Evolutionary conservation across 345 rosid genomes (phyloP).

Genomic region (Cochlearia excelsa): DNA sequence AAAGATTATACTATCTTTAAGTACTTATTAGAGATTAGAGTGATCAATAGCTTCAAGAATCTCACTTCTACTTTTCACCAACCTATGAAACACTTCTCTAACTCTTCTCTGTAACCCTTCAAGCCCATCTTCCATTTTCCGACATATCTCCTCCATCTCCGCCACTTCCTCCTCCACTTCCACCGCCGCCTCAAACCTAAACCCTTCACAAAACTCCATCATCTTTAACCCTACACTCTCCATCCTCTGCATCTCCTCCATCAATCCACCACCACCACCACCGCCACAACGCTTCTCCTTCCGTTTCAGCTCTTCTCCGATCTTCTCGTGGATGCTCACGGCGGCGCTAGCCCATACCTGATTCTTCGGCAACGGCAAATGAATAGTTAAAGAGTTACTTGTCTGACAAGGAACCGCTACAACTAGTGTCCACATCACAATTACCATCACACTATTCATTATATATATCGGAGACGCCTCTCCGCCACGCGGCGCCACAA

Average conservation of each 20-base stretch:
- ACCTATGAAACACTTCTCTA: slow-evolving; percentile 82
- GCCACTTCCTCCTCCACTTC: slow-evolving; percentile 43
- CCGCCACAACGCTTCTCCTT: slow-evolving; percentile 69
- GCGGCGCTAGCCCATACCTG: slow-evolving; percentile 68
- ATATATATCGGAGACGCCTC: slow-evolving; percentile 56
- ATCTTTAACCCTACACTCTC: slow-evolving; percentile 60
- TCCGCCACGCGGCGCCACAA: slow-evolving; percentile 67
- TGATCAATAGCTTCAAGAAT: slow-evolving; percentile 57
- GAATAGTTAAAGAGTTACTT: slow-evolving; percentile 47
- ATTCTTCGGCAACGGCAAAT: slow-evolving; percentile 69
- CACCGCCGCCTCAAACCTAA: slow-evolving; percentile 61
- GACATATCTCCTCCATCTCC: slow-evolving; percentile 59
- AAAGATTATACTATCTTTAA: too few species aligned
- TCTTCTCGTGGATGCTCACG: slow-evolving; percentile 60
- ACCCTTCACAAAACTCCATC: slow-evolving; percentile 59
- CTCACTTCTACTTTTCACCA: slow-evolving; percentile 76
- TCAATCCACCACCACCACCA: slow-evolving; percentile 53
- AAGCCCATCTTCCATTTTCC: slow-evolving; percentile 74
- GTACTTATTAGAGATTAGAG: too few species aligned
- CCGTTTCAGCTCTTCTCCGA: slow-evolving; percentile 87
- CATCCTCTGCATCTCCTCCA: slow-evolving; percentile 79
- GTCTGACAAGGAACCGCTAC: slow-evolving; percentile 88
- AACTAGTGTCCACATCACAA: slow-evolving; percentile 78
- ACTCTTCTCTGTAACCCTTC: slow-evolving; percentile 74
- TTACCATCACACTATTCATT: slow-evolving; percentile 56